A percentile compares a stretch with the other conserved stretches of the same genome.
These are phyloP conservation scores for Fragosphaeria purpurea DNA, from an alignment of 2,329 filamentous ascomycete species.

Conservation along the genomic window DNA sequence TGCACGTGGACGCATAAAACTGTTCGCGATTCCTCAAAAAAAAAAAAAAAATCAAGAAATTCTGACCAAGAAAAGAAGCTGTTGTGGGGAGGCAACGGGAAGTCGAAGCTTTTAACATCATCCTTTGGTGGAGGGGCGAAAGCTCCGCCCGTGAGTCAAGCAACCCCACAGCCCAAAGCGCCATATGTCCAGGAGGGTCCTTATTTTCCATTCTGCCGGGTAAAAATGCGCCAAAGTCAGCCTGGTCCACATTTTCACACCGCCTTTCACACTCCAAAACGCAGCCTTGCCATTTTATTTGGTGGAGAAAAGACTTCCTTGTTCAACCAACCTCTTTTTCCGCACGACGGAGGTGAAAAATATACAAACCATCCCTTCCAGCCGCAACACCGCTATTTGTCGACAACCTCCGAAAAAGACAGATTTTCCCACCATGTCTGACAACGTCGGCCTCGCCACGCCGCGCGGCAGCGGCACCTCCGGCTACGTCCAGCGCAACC, in stretches of 20 bases:
- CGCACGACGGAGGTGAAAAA: not conserved
- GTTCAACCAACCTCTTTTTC: not conserved
- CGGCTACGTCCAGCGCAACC: conserved; percentile 94
- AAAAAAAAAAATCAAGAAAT: too few relatives aligned
- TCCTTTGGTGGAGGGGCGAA: too few relatives aligned
- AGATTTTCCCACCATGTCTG: conserved; percentile 55
- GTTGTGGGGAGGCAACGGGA: too few relatives aligned
- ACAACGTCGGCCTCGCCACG: conserved; percentile 92
- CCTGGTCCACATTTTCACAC: not conserved
- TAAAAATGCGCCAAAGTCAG: conserved; percentile 5
- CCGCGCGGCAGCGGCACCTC: conserved; percentile 93
- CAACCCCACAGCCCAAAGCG: not conserved
- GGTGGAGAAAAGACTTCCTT: too few relatives aligned
- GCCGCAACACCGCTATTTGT: not conserved
- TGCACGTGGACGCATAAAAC: not conserved
- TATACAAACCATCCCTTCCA: not conserved
- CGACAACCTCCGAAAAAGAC: too few relatives aligned
- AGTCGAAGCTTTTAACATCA: too few relatives aligned
- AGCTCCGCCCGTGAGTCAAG: too few relatives aligned
- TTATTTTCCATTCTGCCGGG: conserved; percentile 4
- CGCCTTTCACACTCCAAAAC: conserved; percentile 1
- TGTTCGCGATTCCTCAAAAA: too few relatives aligned
- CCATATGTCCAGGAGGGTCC: not conserved
- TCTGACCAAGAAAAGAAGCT: too few relatives aligned
- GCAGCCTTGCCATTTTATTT: not conserved